These are phyloP conservation scores for Leishmania braziliensis DNA, from an alignment of 208 protist genomes.

Conservation along the genomic window DNA sequence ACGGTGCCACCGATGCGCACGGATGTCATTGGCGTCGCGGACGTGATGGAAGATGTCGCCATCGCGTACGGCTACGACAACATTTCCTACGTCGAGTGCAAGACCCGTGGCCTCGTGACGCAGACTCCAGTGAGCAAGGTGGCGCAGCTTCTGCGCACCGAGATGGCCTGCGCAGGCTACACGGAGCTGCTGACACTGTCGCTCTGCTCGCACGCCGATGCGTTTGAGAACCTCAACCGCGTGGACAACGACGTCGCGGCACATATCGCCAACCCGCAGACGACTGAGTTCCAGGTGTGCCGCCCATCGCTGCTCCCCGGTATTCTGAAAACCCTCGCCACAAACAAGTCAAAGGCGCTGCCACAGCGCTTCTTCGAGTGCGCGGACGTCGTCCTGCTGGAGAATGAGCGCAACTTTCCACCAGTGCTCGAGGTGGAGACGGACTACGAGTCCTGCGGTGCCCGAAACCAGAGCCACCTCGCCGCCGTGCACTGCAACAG, in stretches of 20 bases:
- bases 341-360: slow-evolving; percentile 92
- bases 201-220: slow-evolving; percentile 92
- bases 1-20: slow-evolving; percentile 85
- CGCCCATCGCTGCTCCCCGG: slow-evolving; percentile 95
- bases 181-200: slow-evolving; percentile 97
- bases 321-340: slow-evolving; percentile 95
- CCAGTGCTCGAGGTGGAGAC: slow-evolving; percentile 65
- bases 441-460: slow-evolving; percentile 77
- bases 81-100: slow-evolving; percentile 83
- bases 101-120: slow-evolving; percentile 77
- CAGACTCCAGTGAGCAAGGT: slow-evolving; percentile 95
- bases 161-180: slow-evolving; percentile 95
- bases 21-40: slow-evolving; percentile 97
- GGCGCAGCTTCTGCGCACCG: slow-evolving; percentile 88
- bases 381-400: slow-evolving; percentile 94
- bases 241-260: slow-evolving; percentile 84
- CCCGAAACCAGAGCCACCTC: slow-evolving; percentile 89
- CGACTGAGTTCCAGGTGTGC: slow-evolving; percentile 94
- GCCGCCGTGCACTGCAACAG: slow-evolving; percentile 86
- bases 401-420: slow-evolving; percentile 87
- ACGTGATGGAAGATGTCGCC: slow-evolving; percentile 99
- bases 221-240: slow-evolving; percentile 80
- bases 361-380: slow-evolving; percentile 98
- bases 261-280: slow-evolving; percentile 94
- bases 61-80: slow-evolving; percentile 98